These are phyloP conservation scores for Dalechampia spathulata DNA, from an alignment of 441 rosid genomes.

Conservation along the genomic window DNA sequence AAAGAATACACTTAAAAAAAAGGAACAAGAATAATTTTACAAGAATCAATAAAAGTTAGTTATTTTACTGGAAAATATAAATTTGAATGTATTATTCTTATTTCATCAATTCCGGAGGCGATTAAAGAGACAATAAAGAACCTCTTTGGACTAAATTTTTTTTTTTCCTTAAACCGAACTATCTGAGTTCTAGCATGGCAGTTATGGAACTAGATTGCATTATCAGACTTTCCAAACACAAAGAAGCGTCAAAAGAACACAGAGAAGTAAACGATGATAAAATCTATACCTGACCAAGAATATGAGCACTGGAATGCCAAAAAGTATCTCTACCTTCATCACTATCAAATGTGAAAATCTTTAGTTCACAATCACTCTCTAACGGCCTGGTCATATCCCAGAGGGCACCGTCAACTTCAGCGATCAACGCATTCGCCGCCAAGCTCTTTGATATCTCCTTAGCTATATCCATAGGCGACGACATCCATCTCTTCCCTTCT, in stretches of 20 bases:
- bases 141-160: too few relatives aligned
- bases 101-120: too few relatives aligned
- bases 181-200: too few relatives aligned
- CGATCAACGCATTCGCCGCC: constrained; percentile 68
- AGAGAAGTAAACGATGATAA: neutral
- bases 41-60: too few relatives aligned
- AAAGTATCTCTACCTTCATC: constrained; percentile 94
- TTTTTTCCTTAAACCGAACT: too few relatives aligned
- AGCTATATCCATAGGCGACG: constrained; percentile 79
- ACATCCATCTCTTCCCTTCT: constrained; percentile 76
- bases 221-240: neutral
- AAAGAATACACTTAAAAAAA: too few relatives aligned
- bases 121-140: too few relatives aligned
- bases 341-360: constrained; percentile 61
- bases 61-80: too few relatives aligned
- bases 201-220: too few relatives aligned
- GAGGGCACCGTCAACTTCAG: constrained; percentile 59
- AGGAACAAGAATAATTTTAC: too few relatives aligned
- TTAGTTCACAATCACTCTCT: constrained; percentile 72
- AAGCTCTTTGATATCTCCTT: constrained; percentile 59
- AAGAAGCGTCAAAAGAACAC: neutral
- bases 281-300: constrained; percentile 79
- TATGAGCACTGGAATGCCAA: constrained; percentile 99
- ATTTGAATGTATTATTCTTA: too few relatives aligned
- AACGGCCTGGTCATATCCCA: constrained; percentile 92